Conservation (phyloP, 768 basidiomycete species). For the Podaxis rugospora region DNA sequence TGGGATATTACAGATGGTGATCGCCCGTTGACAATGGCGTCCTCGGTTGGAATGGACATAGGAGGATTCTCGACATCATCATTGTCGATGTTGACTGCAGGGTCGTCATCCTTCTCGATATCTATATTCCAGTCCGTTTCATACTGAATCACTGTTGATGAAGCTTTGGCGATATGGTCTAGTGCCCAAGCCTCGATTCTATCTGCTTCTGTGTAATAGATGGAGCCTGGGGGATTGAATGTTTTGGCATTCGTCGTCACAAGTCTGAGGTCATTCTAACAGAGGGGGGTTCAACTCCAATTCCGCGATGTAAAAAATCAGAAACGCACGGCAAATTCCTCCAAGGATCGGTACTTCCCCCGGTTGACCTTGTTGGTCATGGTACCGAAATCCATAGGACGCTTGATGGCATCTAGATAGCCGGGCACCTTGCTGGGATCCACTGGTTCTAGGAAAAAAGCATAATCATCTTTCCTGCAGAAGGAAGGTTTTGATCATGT, state of each 20-base stretch:
- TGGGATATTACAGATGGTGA: slow-evolving; percentile 45
- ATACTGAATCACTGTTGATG: slow-evolving; percentile 73
- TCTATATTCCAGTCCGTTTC: slow-evolving; percentile 86
- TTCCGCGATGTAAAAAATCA: slow-evolving; percentile 3
- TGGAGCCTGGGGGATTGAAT: slow-evolving; percentile 72
- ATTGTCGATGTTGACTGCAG: slow-evolving; percentile 34
- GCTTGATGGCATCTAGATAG: slow-evolving; percentile 65
- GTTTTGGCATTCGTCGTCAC: slow-evolving; percentile 71
- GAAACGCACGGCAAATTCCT: slow-evolving; percentile 68
- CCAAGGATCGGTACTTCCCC: slow-evolving; percentile 74
- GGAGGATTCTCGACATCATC: slow-evolving; percentile 28
- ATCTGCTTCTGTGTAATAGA: slow-evolving; percentile 73
- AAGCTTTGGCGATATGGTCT: slow-evolving; percentile 69
- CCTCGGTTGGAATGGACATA: slow-evolving; percentile 43
- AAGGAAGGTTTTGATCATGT: slow-evolving; percentile 6
- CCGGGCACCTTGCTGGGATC: slow-evolving; percentile 55
- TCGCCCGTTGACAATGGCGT: slow-evolving; percentile 35
- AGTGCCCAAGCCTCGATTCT: slow-evolving; percentile 65
- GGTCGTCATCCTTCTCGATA: slow-evolving; percentile 62
- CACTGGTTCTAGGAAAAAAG: slow-evolving; percentile 73
- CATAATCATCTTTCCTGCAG: slow-evolving; percentile 79
- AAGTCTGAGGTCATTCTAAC: slow-evolving; percentile 63
- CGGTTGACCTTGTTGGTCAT: slow-evolving; percentile 73
- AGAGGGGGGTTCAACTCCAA: slow-evolving; percentile 4
- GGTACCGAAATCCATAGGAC: slow-evolving; percentile 92